A percentile compares a stretch with the other conserved stretches of the same genome.
Conservation (phyloP, 768 basidiomycete genomes). For the Boletus sensibilis region DNA sequence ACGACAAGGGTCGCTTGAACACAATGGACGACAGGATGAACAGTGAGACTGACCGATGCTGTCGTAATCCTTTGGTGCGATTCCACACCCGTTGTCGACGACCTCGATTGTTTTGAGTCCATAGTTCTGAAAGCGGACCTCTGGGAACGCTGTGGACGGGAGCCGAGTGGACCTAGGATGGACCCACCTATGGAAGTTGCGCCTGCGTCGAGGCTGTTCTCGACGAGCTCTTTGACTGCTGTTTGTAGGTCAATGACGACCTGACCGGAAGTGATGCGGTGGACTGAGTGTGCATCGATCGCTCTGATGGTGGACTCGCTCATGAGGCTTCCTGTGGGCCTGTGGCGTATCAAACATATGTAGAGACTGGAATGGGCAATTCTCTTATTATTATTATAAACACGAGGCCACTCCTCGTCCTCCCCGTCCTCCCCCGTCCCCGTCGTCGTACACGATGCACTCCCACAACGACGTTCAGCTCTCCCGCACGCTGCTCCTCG, state of each 20-base stretch:
- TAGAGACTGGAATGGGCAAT: not conserved
- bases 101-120: slow-evolving; percentile 84
- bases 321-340: slow-evolving; percentile 1
- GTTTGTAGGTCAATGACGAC: slow-evolving; percentile 93
- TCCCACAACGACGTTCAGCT: slow-evolving; percentile 38
- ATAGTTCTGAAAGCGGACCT: slow-evolving; percentile 87
- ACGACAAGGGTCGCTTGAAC: not conserved
- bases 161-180: not conserved
- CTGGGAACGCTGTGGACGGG: slow-evolving; percentile 39
- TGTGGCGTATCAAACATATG: slow-evolving; percentile 1
- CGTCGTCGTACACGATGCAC: slow-evolving; percentile 17
- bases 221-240: slow-evolving; percentile 93
- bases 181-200: slow-evolving; percentile 79
- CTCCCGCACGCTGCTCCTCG: slow-evolving; percentile 35
- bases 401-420: slow-evolving; percentile 3
- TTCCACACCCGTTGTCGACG: slow-evolving; percentile 89
- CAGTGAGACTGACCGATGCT: slow-evolving; percentile 59
- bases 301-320: slow-evolving; percentile 39
- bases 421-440: not conserved
- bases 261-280: slow-evolving; percentile 91
- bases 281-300: slow-evolving; percentile 77
- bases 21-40: not conserved
- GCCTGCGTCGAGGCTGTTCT: slow-evolving; percentile 93
- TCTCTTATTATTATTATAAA: not conserved
- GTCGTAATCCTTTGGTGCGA: slow-evolving; percentile 72